Conservation (phyloP, 345 rosid genomes). For the Citrus glauca region DNA sequence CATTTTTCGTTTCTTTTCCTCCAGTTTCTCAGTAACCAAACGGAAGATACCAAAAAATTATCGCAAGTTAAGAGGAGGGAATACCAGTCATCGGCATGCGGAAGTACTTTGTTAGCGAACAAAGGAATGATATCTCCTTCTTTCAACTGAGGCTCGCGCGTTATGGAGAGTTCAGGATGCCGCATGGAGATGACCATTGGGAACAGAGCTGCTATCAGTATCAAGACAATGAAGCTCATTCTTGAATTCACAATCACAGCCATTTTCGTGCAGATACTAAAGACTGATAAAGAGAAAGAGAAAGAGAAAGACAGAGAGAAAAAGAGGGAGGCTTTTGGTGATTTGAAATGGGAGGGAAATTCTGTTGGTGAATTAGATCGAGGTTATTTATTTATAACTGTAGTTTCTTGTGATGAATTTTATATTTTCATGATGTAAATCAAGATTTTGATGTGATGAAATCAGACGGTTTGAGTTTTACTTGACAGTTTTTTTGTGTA, state of each 20-base stretch:
- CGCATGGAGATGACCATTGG: too few relatives aligned
- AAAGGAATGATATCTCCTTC: background rate
- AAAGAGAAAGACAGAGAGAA: too few relatives aligned
- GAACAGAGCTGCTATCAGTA: too few relatives aligned
- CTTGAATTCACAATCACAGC: too few relatives aligned
- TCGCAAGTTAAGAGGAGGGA: background rate
- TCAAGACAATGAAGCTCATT: too few relatives aligned
- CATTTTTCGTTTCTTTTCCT: background rate
- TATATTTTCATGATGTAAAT: too few relatives aligned
- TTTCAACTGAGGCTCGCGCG: background rate
- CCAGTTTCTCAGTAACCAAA: background rate
- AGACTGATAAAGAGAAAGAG: too few relatives aligned
- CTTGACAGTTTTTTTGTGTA: background rate
- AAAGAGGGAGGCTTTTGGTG: background rate
- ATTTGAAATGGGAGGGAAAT: background rate
- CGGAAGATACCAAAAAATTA: background rate
- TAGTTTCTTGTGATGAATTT: too few relatives aligned
- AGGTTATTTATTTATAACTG: background rate
- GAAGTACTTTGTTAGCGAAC: background rate
- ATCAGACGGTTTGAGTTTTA: background rate
- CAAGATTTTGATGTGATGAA: background rate
- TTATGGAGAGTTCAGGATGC: too few relatives aligned
- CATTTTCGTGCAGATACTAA: too few relatives aligned
- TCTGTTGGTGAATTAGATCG: background rate
- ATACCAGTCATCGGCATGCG: background rate